Percentiles rank a stretch among this genome's conserved stretches.
Evolutionary conservation across 179 eudicot species (phyloP).

Genomic region (Beta macrorhiza): DNA sequence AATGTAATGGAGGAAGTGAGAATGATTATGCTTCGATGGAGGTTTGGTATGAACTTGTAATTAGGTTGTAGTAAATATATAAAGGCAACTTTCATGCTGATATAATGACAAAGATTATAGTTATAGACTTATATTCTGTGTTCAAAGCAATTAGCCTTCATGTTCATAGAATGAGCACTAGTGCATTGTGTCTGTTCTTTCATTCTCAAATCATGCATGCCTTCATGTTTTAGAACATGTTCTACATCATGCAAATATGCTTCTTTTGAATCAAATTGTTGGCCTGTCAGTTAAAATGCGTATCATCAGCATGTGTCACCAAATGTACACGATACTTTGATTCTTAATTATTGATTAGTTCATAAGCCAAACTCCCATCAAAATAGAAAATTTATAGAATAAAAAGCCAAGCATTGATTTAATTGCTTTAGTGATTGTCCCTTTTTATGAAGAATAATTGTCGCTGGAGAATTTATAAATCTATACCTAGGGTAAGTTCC

Average conservation of each 20-base stretch:
- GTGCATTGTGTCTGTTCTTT: constrained; percentile 32
- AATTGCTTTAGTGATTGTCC: too few relatives aligned
- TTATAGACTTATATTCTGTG: neutral
- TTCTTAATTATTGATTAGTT: neutral
- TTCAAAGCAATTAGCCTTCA: constrained; percentile 14
- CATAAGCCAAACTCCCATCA: too few relatives aligned
- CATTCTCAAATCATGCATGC: constrained; percentile 40
- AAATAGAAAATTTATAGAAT: too few relatives aligned
- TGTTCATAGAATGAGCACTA: constrained; percentile 25
- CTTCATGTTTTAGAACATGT: constrained; percentile 23
- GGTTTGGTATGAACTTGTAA: neutral
- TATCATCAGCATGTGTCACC: constrained; percentile 1
- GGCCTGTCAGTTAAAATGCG: neutral
- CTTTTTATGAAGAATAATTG: too few relatives aligned
- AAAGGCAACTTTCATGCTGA: neutral
- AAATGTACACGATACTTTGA: constrained; percentile 7
- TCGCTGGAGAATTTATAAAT: too few relatives aligned
- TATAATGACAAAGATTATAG: constrained; percentile 7
- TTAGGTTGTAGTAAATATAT: neutral
- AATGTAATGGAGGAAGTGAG: neutral
- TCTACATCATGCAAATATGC: constrained; percentile 18
- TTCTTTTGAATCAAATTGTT: constrained; percentile 15
- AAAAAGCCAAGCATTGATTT: too few relatives aligned
- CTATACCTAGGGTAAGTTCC: too few relatives aligned
- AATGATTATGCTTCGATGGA: constrained; percentile 7